phyloP scores from a whole-genome alignment of 176 grass and related monocot species.

The Aegilops sharonensis region DNA sequence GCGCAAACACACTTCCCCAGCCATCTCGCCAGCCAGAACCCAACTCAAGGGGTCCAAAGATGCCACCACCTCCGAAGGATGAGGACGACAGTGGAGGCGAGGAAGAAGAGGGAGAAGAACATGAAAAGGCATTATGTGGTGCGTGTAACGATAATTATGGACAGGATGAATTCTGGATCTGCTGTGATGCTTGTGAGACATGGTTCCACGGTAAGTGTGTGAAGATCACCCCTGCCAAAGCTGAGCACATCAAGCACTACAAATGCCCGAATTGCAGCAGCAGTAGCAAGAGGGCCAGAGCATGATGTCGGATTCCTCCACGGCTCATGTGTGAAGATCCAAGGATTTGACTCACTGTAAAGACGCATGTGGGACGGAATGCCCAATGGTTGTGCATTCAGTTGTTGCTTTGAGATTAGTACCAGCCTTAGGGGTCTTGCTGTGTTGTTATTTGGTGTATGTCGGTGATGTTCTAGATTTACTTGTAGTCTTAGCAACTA shows the following conservation, averaged over 20 bases:
- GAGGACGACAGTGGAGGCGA: conserved; percentile 76
- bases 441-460: conserved; percentile 43
- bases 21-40: conserved; percentile 45
- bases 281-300: conserved; percentile 82
- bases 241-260: conserved; percentile 98
- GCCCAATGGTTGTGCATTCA: conserved; percentile 26
- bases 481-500: conserved; percentile 40
- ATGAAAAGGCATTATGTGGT: conserved; percentile 81
- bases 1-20: conserved; percentile 10
- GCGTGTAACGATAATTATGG: conserved; percentile 84
- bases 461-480: conserved; percentile 38
- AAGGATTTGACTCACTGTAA: conserved; percentile 48
- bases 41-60: conserved; percentile 58
- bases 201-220: conserved; percentile 99
- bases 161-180: conserved; percentile 94
- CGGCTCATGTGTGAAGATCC: conserved; percentile 33
- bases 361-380: conserved; percentile 34
- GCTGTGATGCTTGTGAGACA: conserved; percentile 84
- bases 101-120: conserved; percentile 80
- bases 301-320: conserved; percentile 34
- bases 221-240: conserved; percentile 88
- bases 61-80: conserved; percentile 52
- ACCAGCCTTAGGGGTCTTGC: conserved; percentile 45
- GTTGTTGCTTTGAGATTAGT: conserved; percentile 52
- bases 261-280: conserved; percentile 92